These are phyloP conservation scores for Areca catechu DNA, from an alignment of 176 grass and related monocot genomes.

Conservation along the genomic window DNA sequence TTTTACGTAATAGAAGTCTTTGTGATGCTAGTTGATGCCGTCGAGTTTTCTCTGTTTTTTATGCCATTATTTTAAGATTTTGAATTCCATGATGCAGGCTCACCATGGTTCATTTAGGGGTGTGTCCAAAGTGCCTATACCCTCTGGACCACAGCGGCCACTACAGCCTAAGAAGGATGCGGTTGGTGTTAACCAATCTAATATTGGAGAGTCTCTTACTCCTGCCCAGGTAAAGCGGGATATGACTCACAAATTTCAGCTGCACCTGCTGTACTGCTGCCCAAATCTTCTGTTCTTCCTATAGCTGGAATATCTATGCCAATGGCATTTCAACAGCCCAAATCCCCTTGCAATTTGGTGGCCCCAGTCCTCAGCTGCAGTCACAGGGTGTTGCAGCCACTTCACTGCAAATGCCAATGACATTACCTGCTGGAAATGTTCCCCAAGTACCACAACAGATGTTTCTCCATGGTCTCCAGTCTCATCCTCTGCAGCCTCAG, in stretches of 20 bases:
- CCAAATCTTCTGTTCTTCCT: conserved; percentile 18
- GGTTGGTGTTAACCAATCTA: conserved; percentile 30
- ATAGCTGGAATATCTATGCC: conserved; percentile 9
- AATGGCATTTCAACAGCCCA: conserved; percentile 38
- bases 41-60: too few species aligned
- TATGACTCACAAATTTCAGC: background rate
- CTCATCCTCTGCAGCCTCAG: conserved; percentile 50
- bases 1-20: too few species aligned
- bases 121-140: conserved; percentile 26
- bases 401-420: conserved; percentile 74
- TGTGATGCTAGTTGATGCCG: too few species aligned
- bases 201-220: conserved; percentile 1
- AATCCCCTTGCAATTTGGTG: conserved; percentile 54
- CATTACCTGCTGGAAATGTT: conserved; percentile 34
- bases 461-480: conserved; percentile 50
- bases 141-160: conserved; percentile 37
- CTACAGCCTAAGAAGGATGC: conserved; percentile 17
- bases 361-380: conserved; percentile 34
- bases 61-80: background rate
- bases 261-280: background rate
- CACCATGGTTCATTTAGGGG: conserved; percentile 34
- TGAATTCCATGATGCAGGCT: conserved; percentile 22
- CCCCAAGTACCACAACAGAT: conserved; percentile 51
- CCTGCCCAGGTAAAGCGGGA: conserved; percentile 4
- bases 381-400: conserved; percentile 44